A percentile compares a stretch with the other conserved stretches of the same genome.
Conservation (phyloP, 2,329 filamentous ascomycete genomes). For the Sporothrix phasma region DNA sequence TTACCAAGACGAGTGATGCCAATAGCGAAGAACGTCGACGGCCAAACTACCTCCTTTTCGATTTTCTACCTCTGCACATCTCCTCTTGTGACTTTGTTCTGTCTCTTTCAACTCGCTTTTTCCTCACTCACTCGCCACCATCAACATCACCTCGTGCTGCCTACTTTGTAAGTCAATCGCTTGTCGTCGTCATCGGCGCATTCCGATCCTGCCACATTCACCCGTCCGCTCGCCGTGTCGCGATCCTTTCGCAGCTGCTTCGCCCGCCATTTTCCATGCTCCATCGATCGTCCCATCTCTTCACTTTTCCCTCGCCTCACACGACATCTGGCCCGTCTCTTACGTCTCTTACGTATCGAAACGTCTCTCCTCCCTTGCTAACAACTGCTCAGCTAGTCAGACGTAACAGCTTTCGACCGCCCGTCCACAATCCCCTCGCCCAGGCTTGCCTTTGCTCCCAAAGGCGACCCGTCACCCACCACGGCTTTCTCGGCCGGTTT, state of each 20-base stretch:
- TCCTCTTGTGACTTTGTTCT: background rate
- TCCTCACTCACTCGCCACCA: background rate
- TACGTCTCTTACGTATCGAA: background rate
- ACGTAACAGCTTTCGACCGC: background rate
- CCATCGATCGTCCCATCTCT: background rate
- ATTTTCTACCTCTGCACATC: background rate
- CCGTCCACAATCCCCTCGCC: background rate
- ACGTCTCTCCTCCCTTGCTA: background rate
- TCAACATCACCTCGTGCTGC: background rate
- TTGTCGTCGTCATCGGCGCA: background rate
- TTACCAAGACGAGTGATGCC: background rate
- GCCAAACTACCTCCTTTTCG: background rate
- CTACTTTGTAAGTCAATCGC: background rate
- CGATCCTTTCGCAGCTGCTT: background rate
- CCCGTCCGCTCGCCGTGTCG: background rate
- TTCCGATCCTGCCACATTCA: background rate
- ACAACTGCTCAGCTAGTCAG: background rate
- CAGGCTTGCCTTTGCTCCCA: slow-evolving; percentile 52
- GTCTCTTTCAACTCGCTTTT: background rate
- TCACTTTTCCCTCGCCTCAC: background rate
- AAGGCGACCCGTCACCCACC: slow-evolving; percentile 45
- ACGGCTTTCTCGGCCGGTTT: slow-evolving; percentile 55
- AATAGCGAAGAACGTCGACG: background rate
- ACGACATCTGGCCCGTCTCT: background rate
- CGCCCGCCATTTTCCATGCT: background rate